A percentile compares a stretch with the other conserved stretches of the same genome.
These are phyloP conservation scores for Blastomyces gilchristii DNA, from an alignment of 2,329 filamentous ascomycete genomes.

Conservation along the genomic window DNA sequence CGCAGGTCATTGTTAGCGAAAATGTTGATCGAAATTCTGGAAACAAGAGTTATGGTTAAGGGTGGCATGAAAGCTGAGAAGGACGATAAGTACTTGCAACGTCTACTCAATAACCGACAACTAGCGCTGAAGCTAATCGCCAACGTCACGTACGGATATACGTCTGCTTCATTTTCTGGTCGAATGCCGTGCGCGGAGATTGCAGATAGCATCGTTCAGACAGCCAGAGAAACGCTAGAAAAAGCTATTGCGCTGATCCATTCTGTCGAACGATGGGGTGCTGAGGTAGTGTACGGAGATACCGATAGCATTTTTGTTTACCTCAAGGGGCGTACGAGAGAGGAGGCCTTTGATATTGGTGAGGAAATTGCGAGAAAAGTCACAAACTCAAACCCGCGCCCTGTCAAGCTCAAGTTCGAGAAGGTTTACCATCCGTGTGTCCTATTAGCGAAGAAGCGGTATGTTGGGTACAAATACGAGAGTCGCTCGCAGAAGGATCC, in stretches of 20 bases:
- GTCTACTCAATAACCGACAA: slow-evolving; percentile 84
- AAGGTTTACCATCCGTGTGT: slow-evolving; percentile 97
- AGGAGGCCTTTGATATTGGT: slow-evolving; percentile 85
- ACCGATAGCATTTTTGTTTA: slow-evolving; percentile 92
- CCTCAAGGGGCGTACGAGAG: slow-evolving; percentile 73
- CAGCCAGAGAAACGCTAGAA: slow-evolving; percentile 86
- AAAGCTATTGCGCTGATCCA: slow-evolving; percentile 89
- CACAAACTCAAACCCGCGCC: slow-evolving; percentile 79
- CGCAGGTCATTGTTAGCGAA: slow-evolving; percentile 86
- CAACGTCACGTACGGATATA: slow-evolving; percentile 98
- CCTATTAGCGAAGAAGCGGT: slow-evolving; percentile 90
- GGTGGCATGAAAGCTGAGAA: slow-evolving; percentile 91
- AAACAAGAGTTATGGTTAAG: slow-evolving; percentile 96
- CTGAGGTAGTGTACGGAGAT: slow-evolving; percentile 95
- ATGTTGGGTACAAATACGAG: slow-evolving; percentile 97
- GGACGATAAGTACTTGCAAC: slow-evolving; percentile 74
- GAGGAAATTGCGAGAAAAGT: slow-evolving; percentile 82
- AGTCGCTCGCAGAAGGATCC: slow-evolving; percentile 61
- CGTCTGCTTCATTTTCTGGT: slow-evolving; percentile 90
- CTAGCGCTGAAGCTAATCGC: slow-evolving; percentile 89
- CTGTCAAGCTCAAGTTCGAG: slow-evolving; percentile 94
- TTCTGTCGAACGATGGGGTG: slow-evolving; percentile 74
- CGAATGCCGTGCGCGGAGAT: slow-evolving; percentile 98
- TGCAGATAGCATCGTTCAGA: slow-evolving; percentile 95
- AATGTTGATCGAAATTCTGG: slow-evolving; percentile 91